Evolutionary conservation across 495 filamentous ascomycete genomes (phyloP), one percentile per base, ranked within the genome.

Genomic region (Neurospora africana): DNA sequence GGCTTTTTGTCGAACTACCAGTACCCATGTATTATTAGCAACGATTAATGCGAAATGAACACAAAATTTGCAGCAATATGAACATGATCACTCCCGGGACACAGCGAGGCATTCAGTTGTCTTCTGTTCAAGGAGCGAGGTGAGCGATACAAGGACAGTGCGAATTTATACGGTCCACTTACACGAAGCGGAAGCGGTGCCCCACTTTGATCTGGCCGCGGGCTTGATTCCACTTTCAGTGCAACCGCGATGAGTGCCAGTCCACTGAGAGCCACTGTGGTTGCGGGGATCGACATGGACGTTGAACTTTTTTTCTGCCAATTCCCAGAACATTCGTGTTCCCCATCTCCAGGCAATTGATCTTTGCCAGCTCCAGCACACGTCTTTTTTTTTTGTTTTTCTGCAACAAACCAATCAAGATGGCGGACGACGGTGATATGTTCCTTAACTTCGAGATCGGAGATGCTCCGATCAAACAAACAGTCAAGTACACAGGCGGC

Each of bases 391-490:
- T 30, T 65, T 33, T 35, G 15, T 30, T 65, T 33, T 35, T 7
- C 53, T 4, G 53, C 6, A 39, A n/a, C n/a, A 21, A 58, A 65
- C n/a, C 43, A 67, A 15, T 38, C 53, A 77, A 73, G 68, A 98
- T 97, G 94, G 93, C 93, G 27, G 93, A 98, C 83, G 92, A 97
- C 90, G 93, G 93, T 69, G 53, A 19, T 15, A 91, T 99, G 88
- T 87, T 98, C 68, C 85, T 98, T 79, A 98, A 99, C 79, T 98
- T 98, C 78, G 87, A 91, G 70, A 83, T 95, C 37, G 85, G 86
- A 17, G 91, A 92, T 74, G 85, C 83, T 19, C 81, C 83, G 0
- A 38, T 85, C 0, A 91, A 90, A 71, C 86, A 86, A 5, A 85
- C 88, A 65, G 84, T 87, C 67, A 90, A 88, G 73, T 93, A 97